phyloP scores from a whole-genome alignment of 2,329 filamentous ascomycete species.

The Trichoderma sp. region DNA sequence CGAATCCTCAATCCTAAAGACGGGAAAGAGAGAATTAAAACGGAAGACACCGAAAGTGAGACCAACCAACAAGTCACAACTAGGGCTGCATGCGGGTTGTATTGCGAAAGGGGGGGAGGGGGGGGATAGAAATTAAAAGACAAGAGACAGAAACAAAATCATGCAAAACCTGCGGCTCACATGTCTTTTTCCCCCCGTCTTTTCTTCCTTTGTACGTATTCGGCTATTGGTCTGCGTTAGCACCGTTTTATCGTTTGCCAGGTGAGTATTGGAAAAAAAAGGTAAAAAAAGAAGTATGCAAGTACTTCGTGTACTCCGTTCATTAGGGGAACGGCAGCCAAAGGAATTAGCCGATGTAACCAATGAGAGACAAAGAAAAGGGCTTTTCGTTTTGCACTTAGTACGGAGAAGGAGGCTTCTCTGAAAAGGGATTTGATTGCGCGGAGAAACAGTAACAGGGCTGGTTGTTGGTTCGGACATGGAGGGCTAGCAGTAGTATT shows the following conservation, averaged over 20 bases:
- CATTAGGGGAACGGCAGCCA: not conserved
- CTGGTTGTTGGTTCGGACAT: not conserved
- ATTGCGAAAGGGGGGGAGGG: not conserved
- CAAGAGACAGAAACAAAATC: not conserved
- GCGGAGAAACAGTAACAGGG: not conserved
- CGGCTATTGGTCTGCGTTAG: constrained; percentile 8
- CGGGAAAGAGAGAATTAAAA: not conserved
- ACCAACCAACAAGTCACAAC: not conserved
- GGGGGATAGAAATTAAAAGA: not conserved
- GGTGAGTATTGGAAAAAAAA: not conserved
- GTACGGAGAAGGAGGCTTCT: not conserved
- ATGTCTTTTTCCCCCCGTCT: not conserved
- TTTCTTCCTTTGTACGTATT: not conserved
- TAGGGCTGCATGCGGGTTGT: not conserved
- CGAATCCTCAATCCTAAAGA: constrained; percentile 13
- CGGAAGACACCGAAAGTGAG: not conserved
- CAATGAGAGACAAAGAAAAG: constrained; percentile 13
- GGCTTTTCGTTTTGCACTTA: not conserved
- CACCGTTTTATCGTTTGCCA: not conserved
- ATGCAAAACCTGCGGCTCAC: not conserved
- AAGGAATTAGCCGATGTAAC: constrained; percentile 4
- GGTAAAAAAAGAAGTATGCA: not conserved
- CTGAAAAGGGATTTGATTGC: not conserved
- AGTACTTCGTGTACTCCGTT: not conserved
- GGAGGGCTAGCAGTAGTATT: not conserved